A percentile compares a stretch with the other conserved stretches of the same genome.
These are phyloP conservation scores for Citrus unshiu DNA, from an alignment of 345 rosid genomes.

Conservation along the genomic window DNA sequence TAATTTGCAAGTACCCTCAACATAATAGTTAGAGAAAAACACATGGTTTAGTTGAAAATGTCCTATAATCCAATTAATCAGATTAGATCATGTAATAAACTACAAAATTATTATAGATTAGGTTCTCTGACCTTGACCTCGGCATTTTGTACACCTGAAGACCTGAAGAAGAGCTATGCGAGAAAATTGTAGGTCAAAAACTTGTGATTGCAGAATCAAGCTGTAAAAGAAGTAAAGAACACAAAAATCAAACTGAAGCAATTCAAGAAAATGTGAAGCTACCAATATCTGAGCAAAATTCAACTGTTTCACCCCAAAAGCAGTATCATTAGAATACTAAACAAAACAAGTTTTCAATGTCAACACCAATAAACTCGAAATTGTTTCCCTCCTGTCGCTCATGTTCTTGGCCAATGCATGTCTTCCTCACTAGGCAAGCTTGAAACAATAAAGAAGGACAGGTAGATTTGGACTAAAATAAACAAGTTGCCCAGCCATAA, in stretches of 20 bases:
- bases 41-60: background rate
- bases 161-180: conserved; percentile 7
- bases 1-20: background rate
- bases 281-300: background rate
- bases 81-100: background rate
- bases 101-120: background rate
- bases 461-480: background rate
- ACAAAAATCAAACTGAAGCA: background rate
- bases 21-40: background rate
- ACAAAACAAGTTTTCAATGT: background rate
- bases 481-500: background rate
- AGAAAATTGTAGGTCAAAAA: conserved; percentile 3
- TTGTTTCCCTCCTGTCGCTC: background rate
- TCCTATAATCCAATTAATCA: background rate
- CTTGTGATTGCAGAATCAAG: conserved; percentile 21
- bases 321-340: background rate
- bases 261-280: background rate
- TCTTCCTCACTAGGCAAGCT: background rate
- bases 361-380: background rate
- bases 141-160: conserved; percentile 46
- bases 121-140: conserved; percentile 60
- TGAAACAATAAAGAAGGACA: background rate
- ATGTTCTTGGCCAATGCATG: background rate
- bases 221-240: background rate
- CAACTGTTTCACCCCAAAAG: background rate